Base-by-base conservation (phyloP, 257 asterid species). In the Pogostemon cablin region DNA sequence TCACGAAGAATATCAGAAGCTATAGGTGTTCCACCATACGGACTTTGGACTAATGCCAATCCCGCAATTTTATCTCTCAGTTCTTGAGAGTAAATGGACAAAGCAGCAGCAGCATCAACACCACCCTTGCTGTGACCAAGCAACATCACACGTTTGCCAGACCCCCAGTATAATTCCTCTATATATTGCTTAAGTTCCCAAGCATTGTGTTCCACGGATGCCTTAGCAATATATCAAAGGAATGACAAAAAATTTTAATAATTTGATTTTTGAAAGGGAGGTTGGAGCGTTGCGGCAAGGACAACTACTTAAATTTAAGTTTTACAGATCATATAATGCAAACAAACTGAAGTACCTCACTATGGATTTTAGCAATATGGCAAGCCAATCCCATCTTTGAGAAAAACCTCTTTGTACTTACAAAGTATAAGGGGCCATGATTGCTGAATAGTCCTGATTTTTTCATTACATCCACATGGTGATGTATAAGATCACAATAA, bases 41-140 rank as follows among this genome's bases (percentile, higher is more conserved):
- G 99, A 82, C 96, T 87, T 81, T 93, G 99, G 68, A 91, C 92
- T 8, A 91, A 75, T n/a, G 91, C 97, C 78, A 93, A 81, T 35
- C 98, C 98, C 9, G 92, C 96, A 67, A 90, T 96, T 86, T 90
- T 90, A 70, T 80, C 85, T 71, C 83, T 78, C 73, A 90, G 76
- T 55, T 87, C 97, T 63, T 72, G 62, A 15, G 83, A 79, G 81
- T 93, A 93, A 63, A 87, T 86, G 20, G 96, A 89, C 81, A 93
- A 77, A 63, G 99, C 97, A 59, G 99, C 99, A 6, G 97, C 92
- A 60, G 96, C 97, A 80, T 93, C 99, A 42, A 93, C 91, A 65
- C 99, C 99, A 15, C 97, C 97, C 71, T 93, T 93, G 80, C 99
- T 91, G 81, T 91, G 99, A 68, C 96, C 99, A 39, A 93, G 91